A percentile compares a stretch with the other conserved stretches of the same genome.
These are phyloP conservation scores for Rhizopogon hawkerae DNA, from an alignment of 1,284 basidiomycete species.

Conservation along the genomic window DNA sequence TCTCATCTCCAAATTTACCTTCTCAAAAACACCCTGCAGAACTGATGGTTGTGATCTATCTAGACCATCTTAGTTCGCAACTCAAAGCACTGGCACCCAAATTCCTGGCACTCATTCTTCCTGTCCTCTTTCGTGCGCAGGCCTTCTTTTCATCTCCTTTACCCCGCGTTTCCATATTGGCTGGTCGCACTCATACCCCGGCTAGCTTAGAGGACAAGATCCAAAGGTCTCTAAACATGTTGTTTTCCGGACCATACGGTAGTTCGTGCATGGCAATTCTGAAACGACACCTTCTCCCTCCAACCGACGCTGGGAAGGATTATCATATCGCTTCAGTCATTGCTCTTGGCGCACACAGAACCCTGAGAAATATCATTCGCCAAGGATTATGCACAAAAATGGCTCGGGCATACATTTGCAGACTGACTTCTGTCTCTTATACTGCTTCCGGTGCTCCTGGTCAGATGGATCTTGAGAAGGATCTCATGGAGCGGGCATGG, in stretches of 20 bases:
- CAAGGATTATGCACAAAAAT: slow-evolving; percentile 51
- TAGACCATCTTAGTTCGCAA: slow-evolving; percentile 52
- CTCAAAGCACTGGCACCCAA: slow-evolving; percentile 47
- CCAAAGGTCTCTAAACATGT: slow-evolving; percentile 42
- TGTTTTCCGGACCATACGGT: slow-evolving; percentile 59
- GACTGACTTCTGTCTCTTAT: slow-evolving; percentile 44
- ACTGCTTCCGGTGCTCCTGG: slow-evolving; percentile 51
- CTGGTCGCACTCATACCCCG: slow-evolving; percentile 29
- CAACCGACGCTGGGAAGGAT: slow-evolving; percentile 16
- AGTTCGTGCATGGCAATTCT: slow-evolving; percentile 55
- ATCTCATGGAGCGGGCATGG: slow-evolving; percentile 65
- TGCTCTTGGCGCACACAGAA: slow-evolving; percentile 58
- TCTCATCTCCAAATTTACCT: slow-evolving; percentile 19
- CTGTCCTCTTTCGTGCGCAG: slow-evolving; percentile 60
- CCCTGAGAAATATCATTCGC: slow-evolving; percentile 56
- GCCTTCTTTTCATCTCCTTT: slow-evolving; percentile 56
- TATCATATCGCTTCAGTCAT: slow-evolving; percentile 15
- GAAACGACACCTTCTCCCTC: slow-evolving; percentile 40
- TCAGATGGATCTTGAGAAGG: slow-evolving; percentile 47
- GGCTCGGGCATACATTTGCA: slow-evolving; percentile 53
- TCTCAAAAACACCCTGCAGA: slow-evolving; percentile 44
- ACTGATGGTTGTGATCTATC: slow-evolving; percentile 52
- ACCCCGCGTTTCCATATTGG: slow-evolving; percentile 49
- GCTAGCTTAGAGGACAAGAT: slow-evolving; percentile 47
- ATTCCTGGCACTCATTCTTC: slow-evolving; percentile 49